These are phyloP conservation scores for Colletotrichum plurivorum DNA, from an alignment of 2,329 filamentous ascomycete species.

Conservation along the genomic window DNA sequence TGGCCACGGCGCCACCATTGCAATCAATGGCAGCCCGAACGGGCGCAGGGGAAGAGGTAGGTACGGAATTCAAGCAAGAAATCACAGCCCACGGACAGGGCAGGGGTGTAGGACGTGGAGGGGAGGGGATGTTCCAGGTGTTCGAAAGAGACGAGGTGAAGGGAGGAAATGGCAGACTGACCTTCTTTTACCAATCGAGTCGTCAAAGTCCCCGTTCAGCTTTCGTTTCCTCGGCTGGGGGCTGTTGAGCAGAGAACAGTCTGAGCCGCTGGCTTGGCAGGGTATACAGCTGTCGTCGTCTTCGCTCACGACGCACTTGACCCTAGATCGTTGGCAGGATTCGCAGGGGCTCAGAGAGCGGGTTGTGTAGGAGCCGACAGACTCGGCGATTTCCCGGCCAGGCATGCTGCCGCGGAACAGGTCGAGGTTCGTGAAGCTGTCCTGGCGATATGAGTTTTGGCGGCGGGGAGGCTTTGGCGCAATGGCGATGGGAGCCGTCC, in stretches of 20 bases:
- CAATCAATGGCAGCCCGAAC: conserved; percentile 24
- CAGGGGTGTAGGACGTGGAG: neutral
- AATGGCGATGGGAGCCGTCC: conserved; percentile 77
- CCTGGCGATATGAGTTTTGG: conserved; percentile 60
- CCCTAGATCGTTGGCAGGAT: conserved; percentile 80
- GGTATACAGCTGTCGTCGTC: conserved; percentile 80
- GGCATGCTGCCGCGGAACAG: conserved; percentile 63
- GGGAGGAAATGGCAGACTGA: conserved; percentile 58
- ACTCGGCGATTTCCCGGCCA: conserved; percentile 67
- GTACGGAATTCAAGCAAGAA: too few relatives aligned
- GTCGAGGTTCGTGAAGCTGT: conserved; percentile 63
- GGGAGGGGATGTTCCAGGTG: neutral
- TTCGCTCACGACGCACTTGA: conserved; percentile 81
- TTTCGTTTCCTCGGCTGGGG: conserved; percentile 86
- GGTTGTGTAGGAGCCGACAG: conserved; percentile 54
- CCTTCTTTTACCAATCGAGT: conserved; percentile 77
- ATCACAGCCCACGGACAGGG: conserved; percentile 7
- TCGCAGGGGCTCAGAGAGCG: conserved; percentile 73
- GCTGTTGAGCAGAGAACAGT: conserved; percentile 84
- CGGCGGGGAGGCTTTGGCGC: conserved; percentile 70
- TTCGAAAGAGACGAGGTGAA: conserved; percentile 3
- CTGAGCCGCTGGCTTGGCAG: conserved; percentile 83
- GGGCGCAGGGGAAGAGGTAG: conserved; percentile 19
- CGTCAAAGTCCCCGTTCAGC: conserved; percentile 73
- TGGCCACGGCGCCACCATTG: conserved; percentile 18